Conservation (phyloP, 345 rosid species). For the Pistacia vera region DNA sequence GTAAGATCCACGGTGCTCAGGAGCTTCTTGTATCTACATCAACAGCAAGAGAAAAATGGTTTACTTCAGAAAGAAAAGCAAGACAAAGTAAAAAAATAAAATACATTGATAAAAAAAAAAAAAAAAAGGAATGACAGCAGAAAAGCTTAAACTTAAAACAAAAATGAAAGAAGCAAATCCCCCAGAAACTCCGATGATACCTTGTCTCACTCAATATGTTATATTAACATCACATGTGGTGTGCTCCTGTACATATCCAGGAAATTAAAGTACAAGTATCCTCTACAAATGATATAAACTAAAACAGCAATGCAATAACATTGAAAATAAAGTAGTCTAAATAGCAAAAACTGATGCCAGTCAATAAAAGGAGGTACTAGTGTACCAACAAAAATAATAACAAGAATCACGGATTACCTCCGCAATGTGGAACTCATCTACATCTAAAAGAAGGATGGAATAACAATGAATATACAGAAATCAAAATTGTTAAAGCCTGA, state of each 20-base stretch:
- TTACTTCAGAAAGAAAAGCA: slow-evolving; percentile 18
- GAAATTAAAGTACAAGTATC: slow-evolving; percentile 53
- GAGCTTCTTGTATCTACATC: slow-evolving; percentile 93
- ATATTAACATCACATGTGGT: slow-evolving; percentile 53
- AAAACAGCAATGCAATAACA: slow-evolving; percentile 28
- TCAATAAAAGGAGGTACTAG: slow-evolving; percentile 19
- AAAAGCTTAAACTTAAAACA: slow-evolving; percentile 27
- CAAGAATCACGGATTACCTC: slow-evolving; percentile 57
- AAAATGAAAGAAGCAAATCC: slow-evolving; percentile 41
- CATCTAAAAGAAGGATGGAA: slow-evolving; percentile 10
- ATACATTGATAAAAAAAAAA: slow-evolving; percentile 6
- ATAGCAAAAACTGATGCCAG: background rate
- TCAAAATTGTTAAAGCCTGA: too few relatives aligned
- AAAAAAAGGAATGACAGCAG: slow-evolving; percentile 19
- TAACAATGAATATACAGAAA: too few relatives aligned
- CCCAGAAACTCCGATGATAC: slow-evolving; percentile 60
- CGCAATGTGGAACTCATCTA: slow-evolving; percentile 41
- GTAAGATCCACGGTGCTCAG: slow-evolving; percentile 89
- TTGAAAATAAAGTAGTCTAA: slow-evolving; percentile 20
- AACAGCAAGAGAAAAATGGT: slow-evolving; percentile 38
- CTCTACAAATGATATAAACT: slow-evolving; percentile 51
- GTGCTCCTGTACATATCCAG: slow-evolving; percentile 64
- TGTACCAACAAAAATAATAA: slow-evolving; percentile 32
- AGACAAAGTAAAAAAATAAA: slow-evolving; percentile 34
- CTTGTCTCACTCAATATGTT: slow-evolving; percentile 61